Base-by-base conservation (phyloP, 768 basidiomycete genomes). In the Cystofilobasidium macerans region DNA sequence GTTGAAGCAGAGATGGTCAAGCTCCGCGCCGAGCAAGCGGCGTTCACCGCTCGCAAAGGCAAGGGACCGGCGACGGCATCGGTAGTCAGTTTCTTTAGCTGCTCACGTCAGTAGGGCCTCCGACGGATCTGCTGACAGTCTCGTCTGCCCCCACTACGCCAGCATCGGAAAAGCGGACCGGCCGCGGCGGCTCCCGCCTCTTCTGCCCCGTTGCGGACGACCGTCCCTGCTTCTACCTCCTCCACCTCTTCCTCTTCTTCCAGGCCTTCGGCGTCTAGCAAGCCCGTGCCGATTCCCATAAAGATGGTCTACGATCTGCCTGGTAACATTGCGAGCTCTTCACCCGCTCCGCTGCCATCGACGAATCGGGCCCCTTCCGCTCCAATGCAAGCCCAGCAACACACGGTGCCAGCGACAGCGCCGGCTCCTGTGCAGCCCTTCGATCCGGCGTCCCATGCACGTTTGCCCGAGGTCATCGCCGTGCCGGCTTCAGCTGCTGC, bases 291-390 rank as follows among this genome's bases (percentile, higher is more conserved):
- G 14, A 61, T 61, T 22, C 59, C 65, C 14, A 60, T 61, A 48
- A 66, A 51, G 38, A 61, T 61, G 65, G 43, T 61, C 58, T 60
- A 61, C n/a, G n/a, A n/a, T n/a, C n/a, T n/a, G n/a, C n/a, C n/a
- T n/a, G n/a, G n/a, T n/a, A n/a, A n/a, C n/a, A n/a, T n/a, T n/a
- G n/a, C n/a, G n/a, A n/a, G n/a, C n/a, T n/a, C n/a, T n/a, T n/a
- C n/a, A n/a, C n/a, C n/a, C n/a, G n/a, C n/a, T n/a, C n/a, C n/a
- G n/a, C n/a, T n/a, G n/a, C n/a, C n/a, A n/a, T n/a, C n/a, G n/a
- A n/a, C n/a, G n/a, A n/a, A n/a, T n/a, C n/a, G n/a, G n/a, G n/a
- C n/a, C n/a, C n/a, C n/a, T n/a, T n/a, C n/a, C n/a, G n/a, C n/a
- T n/a, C n/a, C n/a, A n/a, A n/a, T n/a, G n/a, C n/a, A n/a, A n/a